Evolutionary conservation across 768 basidiomycete genomes (phyloP), one percentile per base, ranked within the genome.

Genomic region (Boletellus ananas): DNA sequence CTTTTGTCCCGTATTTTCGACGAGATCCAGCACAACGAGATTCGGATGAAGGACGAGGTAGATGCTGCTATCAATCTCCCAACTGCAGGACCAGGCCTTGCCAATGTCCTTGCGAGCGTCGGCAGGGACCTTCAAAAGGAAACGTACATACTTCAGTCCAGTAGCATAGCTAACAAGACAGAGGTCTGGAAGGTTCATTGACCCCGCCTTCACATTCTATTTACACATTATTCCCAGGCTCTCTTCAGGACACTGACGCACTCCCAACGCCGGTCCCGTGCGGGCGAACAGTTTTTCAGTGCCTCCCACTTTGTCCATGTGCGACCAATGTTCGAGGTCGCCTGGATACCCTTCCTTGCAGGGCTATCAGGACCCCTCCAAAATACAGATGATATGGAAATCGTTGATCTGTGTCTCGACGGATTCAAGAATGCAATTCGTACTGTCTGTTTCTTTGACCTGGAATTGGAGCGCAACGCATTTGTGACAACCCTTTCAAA

Each of bases 241-340:
- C 75, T 98, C 49, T 93, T 99, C 76, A 84, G 80, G 59, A 94
- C 93, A 0, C 80, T 98, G 77, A 89, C 93, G 77, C 84, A 89
- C 29, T 81, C 91, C 23, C 94, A 97, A 64, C 82, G 90, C n/a
- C 90, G 87, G 58, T 80, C 84, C 8, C 88, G 83, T 66, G 69
- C 73, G 6, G 80, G 76, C 21, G 92, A 96, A 55, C 90, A 95
- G 54, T 99, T 93, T 72, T 96, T 94, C 72, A 92, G 90, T 55
- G 96, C 96, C 1, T 96, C 92, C 0, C 90, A 97, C 62, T 91
- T 94, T 54, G 83, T 97, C 50, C 96, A 99, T 65, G 95, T 98
- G 53, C 81, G 85, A 34, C 95, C 96, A 17, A 99, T 99, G 96
- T 96, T 99, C 60, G 95, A 98, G 69, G 94, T 97, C 7, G 94